Percentiles rank a stretch among this genome's conserved stretches.
These are phyloP conservation scores for Diutina siamensis DNA, from an alignment of 1,139 yeast species.

Conservation along the genomic window DNA sequence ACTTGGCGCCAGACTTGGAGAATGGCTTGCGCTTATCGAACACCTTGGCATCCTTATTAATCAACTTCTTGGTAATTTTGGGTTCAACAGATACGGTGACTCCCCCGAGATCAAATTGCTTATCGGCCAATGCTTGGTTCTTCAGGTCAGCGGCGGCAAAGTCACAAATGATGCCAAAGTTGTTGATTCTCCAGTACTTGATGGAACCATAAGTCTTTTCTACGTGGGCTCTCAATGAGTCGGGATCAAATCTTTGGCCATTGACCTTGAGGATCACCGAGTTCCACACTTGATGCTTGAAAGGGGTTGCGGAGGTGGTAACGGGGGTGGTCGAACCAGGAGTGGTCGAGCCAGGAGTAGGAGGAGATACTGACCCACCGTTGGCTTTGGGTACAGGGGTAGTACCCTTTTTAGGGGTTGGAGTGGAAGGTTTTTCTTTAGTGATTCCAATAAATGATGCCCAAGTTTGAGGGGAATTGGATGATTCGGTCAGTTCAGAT, in stretches of 20 bases:
- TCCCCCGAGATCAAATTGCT: not conserved
- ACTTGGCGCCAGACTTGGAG: conserved; percentile 1
- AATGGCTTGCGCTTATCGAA: conserved; percentile 1
- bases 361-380: not conserved
- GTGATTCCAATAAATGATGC: not conserved
- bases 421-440: not conserved
- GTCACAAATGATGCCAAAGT: not conserved
- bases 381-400: not conserved
- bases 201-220: not conserved
- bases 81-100: not conserved
- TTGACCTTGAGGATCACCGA: not conserved
- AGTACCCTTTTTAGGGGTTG: not conserved
- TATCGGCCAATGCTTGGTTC: not conserved
- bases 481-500: not conserved
- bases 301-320: not conserved
- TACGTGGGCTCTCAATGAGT: not conserved
- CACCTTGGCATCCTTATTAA: not conserved
- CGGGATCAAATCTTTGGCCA: not conserved
- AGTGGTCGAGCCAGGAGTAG: not conserved
- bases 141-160: not conserved
- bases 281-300: not conserved
- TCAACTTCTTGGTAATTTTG: not conserved
- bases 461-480: not conserved
- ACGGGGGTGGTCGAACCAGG: not conserved
- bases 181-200: conserved; percentile 3